A percentile compares a stretch with the other conserved stretches of the same genome.
phyloP scores from a whole-genome alignment of 345 rosid genomes.

The Lenwebbia sp. region DNA sequence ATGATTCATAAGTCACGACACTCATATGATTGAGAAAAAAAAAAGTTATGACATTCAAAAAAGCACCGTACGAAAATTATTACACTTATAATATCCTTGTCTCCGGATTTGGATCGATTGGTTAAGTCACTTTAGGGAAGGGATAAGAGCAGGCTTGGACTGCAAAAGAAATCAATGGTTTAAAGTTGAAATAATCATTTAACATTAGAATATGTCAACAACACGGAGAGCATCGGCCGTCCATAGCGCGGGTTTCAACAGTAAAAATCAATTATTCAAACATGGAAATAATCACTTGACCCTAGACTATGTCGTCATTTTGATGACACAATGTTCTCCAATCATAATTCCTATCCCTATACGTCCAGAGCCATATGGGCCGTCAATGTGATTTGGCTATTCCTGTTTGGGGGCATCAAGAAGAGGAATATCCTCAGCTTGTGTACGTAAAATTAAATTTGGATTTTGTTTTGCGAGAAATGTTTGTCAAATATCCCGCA shows the following conservation, averaged over 20 bases:
- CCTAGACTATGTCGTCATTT: background rate
- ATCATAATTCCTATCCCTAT: background rate
- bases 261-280: background rate
- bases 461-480: background rate
- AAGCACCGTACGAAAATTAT: too few species aligned
- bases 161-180: background rate
- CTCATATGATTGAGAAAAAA: too few species aligned
- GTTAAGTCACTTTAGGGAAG: background rate
- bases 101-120: background rate
- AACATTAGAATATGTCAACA: background rate
- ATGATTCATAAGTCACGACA: too few species aligned
- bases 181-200: background rate
- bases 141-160: background rate
- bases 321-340: background rate
- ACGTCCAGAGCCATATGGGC: background rate
- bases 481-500: rapidly evolving
- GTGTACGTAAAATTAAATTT: background rate
- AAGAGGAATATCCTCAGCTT: background rate
- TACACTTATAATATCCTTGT: too few species aligned
- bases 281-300: background rate
- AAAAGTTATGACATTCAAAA: too few species aligned
- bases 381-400: background rate
- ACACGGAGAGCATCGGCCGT: background rate
- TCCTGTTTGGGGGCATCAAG: background rate
- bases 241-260: background rate